These are phyloP conservation scores for Epichloe elymi DNA, from an alignment of 2,329 filamentous ascomycete genomes.

Conservation along the genomic window DNA sequence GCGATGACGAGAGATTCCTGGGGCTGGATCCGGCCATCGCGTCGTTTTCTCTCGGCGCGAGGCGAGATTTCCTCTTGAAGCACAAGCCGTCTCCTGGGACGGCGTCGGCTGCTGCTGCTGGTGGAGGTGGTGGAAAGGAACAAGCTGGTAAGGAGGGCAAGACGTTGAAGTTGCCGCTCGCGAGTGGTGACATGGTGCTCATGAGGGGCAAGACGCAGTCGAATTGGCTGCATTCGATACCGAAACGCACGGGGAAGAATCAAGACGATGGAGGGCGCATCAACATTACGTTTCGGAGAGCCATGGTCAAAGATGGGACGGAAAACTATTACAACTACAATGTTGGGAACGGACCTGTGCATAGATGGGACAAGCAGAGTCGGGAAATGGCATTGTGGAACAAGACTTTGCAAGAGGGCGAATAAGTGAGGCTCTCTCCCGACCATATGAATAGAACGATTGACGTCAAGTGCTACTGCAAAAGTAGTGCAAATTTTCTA, in stretches of 20 bases:
- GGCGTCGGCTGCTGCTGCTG: slow-evolving; percentile 7
- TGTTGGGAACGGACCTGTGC: slow-evolving; percentile 56
- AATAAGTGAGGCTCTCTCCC: background rate
- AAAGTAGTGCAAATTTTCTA: background rate
- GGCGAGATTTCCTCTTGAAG: slow-evolving; percentile 65
- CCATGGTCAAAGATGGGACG: slow-evolving; percentile 57
- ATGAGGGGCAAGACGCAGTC: slow-evolving; percentile 67
- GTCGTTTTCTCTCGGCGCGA: slow-evolving; percentile 59
- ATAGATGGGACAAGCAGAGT: slow-evolving; percentile 47
- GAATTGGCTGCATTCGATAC: slow-evolving; percentile 67
- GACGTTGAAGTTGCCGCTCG: slow-evolving; percentile 39
- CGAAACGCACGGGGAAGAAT: slow-evolving; percentile 55
- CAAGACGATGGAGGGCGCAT: slow-evolving; percentile 50
- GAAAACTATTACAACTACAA: slow-evolving; percentile 82
- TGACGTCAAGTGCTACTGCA: background rate
- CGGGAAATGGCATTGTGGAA: slow-evolving; percentile 36
- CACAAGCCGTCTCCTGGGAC: slow-evolving; percentile 47
- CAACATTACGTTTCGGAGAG: slow-evolving; percentile 68
- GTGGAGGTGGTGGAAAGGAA: slow-evolving; percentile 11
- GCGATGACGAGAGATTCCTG: slow-evolving; percentile 68
- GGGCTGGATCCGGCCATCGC: slow-evolving; percentile 58
- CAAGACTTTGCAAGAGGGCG: slow-evolving; percentile 5
- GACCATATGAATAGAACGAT: background rate
- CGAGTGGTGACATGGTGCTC: slow-evolving; percentile 63
- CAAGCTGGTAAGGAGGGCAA: slow-evolving; percentile 16